These are phyloP conservation scores for Rhizopogon parksii DNA, from an alignment of 1,284 basidiomycete genomes.

Conservation along the genomic window DNA sequence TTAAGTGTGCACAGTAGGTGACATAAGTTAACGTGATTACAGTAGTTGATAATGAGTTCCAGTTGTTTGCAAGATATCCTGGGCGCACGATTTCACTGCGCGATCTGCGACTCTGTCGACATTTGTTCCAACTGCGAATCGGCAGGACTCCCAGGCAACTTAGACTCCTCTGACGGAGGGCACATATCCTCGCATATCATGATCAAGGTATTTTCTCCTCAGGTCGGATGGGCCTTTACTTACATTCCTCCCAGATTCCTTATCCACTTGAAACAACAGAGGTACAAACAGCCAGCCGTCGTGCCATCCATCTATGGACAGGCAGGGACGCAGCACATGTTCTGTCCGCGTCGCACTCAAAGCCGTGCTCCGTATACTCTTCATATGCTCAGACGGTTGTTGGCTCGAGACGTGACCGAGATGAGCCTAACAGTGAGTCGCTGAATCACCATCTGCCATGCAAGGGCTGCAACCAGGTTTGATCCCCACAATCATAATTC, in stretches of 20 bases:
- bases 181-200: slow-evolving; percentile 82
- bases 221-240: neutral
- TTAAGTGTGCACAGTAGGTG: slow-evolving; percentile 74
- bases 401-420: slow-evolving; percentile 33
- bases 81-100: slow-evolving; percentile 86
- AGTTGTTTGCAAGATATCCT: slow-evolving; percentile 86
- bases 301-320: slow-evolving; percentile 71
- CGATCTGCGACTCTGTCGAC: slow-evolving; percentile 74
- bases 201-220: slow-evolving; percentile 63
- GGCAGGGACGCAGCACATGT: slow-evolving; percentile 65
- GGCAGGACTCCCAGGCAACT: slow-evolving; percentile 72
- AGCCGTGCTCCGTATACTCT: slow-evolving; percentile 53
- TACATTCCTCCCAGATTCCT: slow-evolving; percentile 56
- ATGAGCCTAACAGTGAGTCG: slow-evolving; percentile 23
- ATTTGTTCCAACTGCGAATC: slow-evolving; percentile 88
- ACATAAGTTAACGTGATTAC: neutral
- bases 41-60: slow-evolving; percentile 6
- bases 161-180: slow-evolving; percentile 68
- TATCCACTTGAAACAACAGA: slow-evolving; percentile 69
- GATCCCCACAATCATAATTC: slow-evolving; percentile 11
- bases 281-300: slow-evolving; percentile 66
- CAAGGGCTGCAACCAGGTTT: slow-evolving; percentile 51
- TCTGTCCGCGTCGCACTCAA: slow-evolving; percentile 33
- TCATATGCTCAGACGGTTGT: slow-evolving; percentile 61
- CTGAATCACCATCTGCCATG: slow-evolving; percentile 55